These are phyloP conservation scores for Cadophora sp. DNA, from an alignment of 2,329 filamentous ascomycete genomes.

Conservation along the genomic window DNA sequence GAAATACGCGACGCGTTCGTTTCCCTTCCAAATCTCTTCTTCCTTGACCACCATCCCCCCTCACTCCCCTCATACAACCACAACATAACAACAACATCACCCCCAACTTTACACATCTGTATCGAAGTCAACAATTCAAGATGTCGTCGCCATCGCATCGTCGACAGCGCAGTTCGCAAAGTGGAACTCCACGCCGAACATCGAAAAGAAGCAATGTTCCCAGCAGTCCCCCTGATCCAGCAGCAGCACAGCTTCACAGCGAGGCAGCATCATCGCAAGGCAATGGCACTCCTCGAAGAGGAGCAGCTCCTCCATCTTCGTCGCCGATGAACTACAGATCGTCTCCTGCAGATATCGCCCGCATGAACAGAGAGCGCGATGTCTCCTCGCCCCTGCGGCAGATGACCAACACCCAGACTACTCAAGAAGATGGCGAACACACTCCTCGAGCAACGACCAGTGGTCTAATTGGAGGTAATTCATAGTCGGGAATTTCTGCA, in stretches of 20 bases:
- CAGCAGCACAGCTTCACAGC: conserved; percentile 45
- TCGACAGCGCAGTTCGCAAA: conserved; percentile 61
- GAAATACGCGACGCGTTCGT: conserved; percentile 6
- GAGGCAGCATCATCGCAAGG: conserved; percentile 44
- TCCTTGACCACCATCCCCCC: neutral
- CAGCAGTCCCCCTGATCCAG: conserved; percentile 52
- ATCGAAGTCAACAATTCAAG: conserved; percentile 32
- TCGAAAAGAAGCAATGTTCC: conserved; percentile 61
- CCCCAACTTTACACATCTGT: neutral
- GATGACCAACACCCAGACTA: conserved; percentile 62
- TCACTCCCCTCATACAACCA: neutral
- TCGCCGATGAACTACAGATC: conserved; percentile 83
- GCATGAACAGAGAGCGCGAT: conserved; percentile 46
- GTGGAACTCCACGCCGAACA: conserved; percentile 61
- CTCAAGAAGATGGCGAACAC: conserved; percentile 66
- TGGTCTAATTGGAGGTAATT: conserved; percentile 65
- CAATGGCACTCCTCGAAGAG: conserved; percentile 54
- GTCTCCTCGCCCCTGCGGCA: conserved; percentile 67
- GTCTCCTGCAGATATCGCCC: conserved; percentile 56
- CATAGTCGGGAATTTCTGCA: neutral
- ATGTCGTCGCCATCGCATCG: conserved; percentile 70
- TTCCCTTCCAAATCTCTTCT: conserved; percentile 5
- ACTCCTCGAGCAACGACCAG: conserved; percentile 71
- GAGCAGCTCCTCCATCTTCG: conserved; percentile 68
- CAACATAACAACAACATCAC: neutral